Percentiles rank a stretch among this genome's conserved stretches.
Conservation (phyloP, 1,284 basidiomycete genomes). For the Pseudozyma tsukubaensis region DNA sequence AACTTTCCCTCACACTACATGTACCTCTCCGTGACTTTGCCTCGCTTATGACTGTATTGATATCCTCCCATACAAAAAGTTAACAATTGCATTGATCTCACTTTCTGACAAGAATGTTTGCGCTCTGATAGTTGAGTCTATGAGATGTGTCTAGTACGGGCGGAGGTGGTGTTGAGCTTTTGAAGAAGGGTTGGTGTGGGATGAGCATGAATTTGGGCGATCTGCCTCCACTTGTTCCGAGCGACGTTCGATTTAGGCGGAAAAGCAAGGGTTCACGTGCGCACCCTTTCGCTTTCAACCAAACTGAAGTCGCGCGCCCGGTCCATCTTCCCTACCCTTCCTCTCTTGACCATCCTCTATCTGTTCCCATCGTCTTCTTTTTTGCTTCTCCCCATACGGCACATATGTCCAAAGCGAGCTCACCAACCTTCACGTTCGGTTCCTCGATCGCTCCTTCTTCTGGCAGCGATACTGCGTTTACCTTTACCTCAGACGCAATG, state of each 20-base stretch:
- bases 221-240: too few species aligned
- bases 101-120: background rate
- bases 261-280: background rate
- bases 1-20: too few species aligned
- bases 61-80: background rate
- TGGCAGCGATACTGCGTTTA: background rate
- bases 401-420: background rate
- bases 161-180: background rate
- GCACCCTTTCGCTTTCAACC: slow-evolving; percentile 3
- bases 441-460: background rate
- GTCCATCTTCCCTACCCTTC: background rate
- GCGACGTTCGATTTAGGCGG: background rate
- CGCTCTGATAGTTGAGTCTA: too few species aligned
- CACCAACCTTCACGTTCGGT: background rate
- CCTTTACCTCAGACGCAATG: background rate
- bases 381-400: background rate
- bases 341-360: background rate
- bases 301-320: too few species aligned
- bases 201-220: too few species aligned
- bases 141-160: background rate
- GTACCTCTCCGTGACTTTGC: background rate
- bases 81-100: slow-evolving; percentile 2
- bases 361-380: background rate
- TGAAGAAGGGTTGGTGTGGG: too few species aligned
- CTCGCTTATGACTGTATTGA: slow-evolving; percentile 8